These are phyloP conservation scores for Pleurotus pulmonarius DNA, from an alignment of 768 basidiomycete genomes.

Conservation along the genomic window DNA sequence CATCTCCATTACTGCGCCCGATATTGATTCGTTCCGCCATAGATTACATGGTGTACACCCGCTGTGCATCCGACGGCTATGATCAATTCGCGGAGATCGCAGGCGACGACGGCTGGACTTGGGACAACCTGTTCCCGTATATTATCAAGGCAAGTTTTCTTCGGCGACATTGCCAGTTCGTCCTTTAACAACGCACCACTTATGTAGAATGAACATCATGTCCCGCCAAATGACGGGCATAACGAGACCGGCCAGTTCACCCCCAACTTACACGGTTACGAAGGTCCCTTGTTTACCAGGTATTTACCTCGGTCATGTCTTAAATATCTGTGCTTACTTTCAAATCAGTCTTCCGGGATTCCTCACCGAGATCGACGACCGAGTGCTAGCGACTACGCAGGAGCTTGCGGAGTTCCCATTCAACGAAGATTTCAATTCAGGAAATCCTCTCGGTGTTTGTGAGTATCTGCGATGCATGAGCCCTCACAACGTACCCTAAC, in stretches of 20 bases:
- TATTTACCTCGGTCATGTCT: conserved; percentile 14
- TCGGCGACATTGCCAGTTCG: no score
- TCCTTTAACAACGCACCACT: conserved; percentile 4
- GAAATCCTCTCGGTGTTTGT: conserved; percentile 28
- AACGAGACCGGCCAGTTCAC: conserved; percentile 31
- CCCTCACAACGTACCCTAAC: no score
- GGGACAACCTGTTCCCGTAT: conserved; percentile 31
- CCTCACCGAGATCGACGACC: conserved; percentile 25
- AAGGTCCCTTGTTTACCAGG: conserved; percentile 27
- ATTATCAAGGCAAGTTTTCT: conserved; percentile 16
- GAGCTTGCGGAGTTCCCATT: conserved; percentile 29
- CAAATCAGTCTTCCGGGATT: conserved; percentile 22
- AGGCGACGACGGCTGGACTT: conserved; percentile 34
- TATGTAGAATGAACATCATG: conserved; percentile 32
- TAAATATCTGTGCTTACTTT: conserved; percentile 11
- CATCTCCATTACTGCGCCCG: no score
- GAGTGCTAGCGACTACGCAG: conserved; percentile 30
- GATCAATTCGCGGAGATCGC: conserved; percentile 27
- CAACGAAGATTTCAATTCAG: conserved; percentile 30
- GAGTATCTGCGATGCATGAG: neutral
- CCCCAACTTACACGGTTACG: conserved; percentile 31
- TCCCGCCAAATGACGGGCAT: conserved; percentile 32
- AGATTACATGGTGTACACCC: conserved; percentile 23
- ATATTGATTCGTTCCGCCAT: neutral
- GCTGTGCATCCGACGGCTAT: conserved; percentile 31